Evolutionary conservation across 2,329 filamentous ascomycete genomes (phyloP).

Genomic region (Plenodomus lindquistii): DNA sequence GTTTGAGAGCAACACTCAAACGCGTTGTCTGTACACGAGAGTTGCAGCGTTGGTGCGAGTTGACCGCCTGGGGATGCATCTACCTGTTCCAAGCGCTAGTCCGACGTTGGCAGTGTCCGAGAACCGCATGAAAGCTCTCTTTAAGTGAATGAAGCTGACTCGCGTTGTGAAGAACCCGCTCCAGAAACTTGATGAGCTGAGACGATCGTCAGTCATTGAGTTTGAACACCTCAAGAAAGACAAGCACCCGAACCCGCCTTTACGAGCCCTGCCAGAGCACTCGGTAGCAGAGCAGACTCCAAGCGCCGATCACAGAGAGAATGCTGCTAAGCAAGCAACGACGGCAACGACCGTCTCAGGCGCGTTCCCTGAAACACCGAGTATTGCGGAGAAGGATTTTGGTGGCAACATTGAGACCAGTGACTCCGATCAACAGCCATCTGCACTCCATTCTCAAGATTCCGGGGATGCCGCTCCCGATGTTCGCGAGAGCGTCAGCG

Average conservation of each 20-base stretch:
- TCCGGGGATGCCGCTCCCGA: neutral
- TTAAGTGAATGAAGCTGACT: slow-evolving; percentile 30
- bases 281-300: slow-evolving; percentile 20
- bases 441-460: neutral
- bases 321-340: neutral
- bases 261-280: slow-evolving; percentile 44
- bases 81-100: too few species aligned
- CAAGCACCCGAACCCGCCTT: slow-evolving; percentile 33
- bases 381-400: slow-evolving; percentile 8
- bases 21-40: too few species aligned
- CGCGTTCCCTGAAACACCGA: neutral
- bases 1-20: neutral
- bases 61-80: too few species aligned
- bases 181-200: slow-evolving; percentile 52
- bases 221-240: slow-evolving; percentile 46
- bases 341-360: neutral
- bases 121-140: too few species aligned
- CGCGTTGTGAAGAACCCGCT: slow-evolving; percentile 49
- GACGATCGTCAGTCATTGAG: slow-evolving; percentile 50
- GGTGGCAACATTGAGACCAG: neutral
- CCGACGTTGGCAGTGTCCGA: too few species aligned
- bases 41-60: too few species aligned
- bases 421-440: neutral
- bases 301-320: neutral
- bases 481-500: neutral